Conservation (phyloP, 495 filamentous ascomycete genomes). For the Aspergillus coremiiformis region DNA sequence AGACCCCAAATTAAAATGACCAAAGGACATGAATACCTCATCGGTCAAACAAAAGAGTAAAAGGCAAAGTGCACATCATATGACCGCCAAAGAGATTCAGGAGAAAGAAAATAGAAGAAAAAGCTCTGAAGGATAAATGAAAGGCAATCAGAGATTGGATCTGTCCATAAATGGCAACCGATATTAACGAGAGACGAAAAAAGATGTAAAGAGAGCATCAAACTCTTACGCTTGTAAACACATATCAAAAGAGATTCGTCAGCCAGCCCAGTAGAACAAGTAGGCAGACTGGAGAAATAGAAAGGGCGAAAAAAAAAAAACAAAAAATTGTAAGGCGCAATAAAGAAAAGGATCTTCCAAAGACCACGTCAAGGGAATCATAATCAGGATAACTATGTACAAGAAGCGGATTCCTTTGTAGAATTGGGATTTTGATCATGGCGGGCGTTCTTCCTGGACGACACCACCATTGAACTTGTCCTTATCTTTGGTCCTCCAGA, state of each 20-base stretch:
- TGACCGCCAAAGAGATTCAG: conserved; percentile 8
- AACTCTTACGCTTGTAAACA: conserved; percentile 30
- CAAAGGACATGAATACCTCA: conserved; percentile 7
- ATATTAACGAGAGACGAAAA: conserved; percentile 37
- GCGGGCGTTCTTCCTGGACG: conserved; percentile 19
- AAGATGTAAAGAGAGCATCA: conserved; percentile 21
- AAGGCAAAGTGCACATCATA: conserved; percentile 11
- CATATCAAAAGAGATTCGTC: conserved; percentile 39
- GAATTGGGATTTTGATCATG: conserved; percentile 14
- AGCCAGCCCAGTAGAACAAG: conserved; percentile 21
- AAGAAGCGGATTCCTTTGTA: conserved; percentile 16
- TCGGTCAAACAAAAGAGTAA: conserved; percentile 10
- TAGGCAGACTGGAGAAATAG: conserved; percentile 4
- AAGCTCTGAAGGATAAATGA: conserved; percentile 14
- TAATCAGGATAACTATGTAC: conserved; percentile 21
- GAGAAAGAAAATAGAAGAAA: conserved; percentile 13
- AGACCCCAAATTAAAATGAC: conserved; percentile 3
- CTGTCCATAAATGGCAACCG: conserved; percentile 21
- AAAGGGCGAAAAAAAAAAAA: conserved; percentile 17
- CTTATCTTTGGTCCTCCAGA: conserved; percentile 63
- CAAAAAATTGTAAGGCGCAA: conserved; percentile 14
- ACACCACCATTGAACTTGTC: conserved; percentile 22
- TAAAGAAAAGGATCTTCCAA: conserved; percentile 10
- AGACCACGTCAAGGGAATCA: conserved; percentile 19
- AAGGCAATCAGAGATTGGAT: conserved; percentile 13